Base-by-base conservation (phyloP, 139 green algal genomes). In the Chlorella vulgaris region DNA sequence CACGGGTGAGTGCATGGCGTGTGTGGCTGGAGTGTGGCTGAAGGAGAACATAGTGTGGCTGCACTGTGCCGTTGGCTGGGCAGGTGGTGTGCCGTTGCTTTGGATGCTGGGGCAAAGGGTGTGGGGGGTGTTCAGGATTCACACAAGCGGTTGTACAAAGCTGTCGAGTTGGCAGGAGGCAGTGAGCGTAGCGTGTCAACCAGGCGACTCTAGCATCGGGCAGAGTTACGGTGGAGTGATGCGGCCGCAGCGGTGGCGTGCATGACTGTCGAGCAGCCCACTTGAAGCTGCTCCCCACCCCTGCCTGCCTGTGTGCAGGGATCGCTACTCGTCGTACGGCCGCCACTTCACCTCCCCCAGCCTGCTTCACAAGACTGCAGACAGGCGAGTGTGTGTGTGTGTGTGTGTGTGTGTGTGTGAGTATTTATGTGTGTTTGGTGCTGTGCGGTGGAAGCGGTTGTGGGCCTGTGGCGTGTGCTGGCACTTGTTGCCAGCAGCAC, bases 321-420 rank as follows among this genome's bases (percentile, higher is more conserved):
- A n/a, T 19, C 65, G 66, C 35, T 93, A 93, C 84, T 89, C 86
- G 1, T 89, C 83, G 24, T 93, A 88, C 73, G 90, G 90, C n/a
- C 90, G 90, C 35, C 90, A 93, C 76, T 93, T 93, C 80, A 90
- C 89, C 39, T 62, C 83, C 6, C 38, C 43, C 7, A 4, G 36
- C 26, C 81, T 83, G 65, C 74, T 83, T 35, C 50, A 83, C 39
- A n/a, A 22, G 5, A 39, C 76, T 4, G 81, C 65, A 13, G 76
- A 82, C 62, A 65, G 40, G 76, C 43, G 42, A 8, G 76, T 2
- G 4, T 51, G 47, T 58, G 13, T 58, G 15, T 58, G 15, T 8
- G n/a, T 15, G n/a, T 31, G 55, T n/a, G 28, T 15, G 5, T n/a
- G 18, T 5, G 28, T 65, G 55, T 31, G 55, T 55, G 10, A 15